phyloP scores from a whole-genome alignment of 169 alveolate species.

The Babesia sp. region DNA sequence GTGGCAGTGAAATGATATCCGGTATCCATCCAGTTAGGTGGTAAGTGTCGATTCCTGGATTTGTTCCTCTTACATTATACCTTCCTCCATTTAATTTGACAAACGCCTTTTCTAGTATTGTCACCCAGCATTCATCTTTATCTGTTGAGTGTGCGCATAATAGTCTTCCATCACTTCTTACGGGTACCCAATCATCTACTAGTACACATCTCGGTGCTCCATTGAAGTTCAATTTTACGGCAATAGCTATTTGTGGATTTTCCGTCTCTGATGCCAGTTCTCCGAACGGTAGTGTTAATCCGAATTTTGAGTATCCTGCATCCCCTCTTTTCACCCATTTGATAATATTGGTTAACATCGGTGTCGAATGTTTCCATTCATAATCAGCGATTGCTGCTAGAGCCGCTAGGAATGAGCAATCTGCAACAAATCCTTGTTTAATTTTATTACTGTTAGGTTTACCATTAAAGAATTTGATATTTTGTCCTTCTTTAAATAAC shows the following conservation, averaged over 20 bases:
- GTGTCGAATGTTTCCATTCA: slow-evolving; percentile 77
- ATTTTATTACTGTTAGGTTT: slow-evolving; percentile 73
- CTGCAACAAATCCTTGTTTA: slow-evolving; percentile 91
- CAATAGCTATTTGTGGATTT: slow-evolving; percentile 77
- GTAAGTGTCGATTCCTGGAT: slow-evolving; percentile 91
- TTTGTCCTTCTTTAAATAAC: slow-evolving; percentile 62
- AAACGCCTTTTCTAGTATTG: slow-evolving; percentile 90
- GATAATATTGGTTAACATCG: slow-evolving; percentile 67
- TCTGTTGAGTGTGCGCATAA: slow-evolving; percentile 87
- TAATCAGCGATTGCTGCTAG: slow-evolving; percentile 88
- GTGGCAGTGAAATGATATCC: slow-evolving; percentile 61
- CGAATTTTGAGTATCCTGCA: neutral
- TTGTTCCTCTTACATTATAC: slow-evolving; percentile 88
- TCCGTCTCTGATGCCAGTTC: slow-evolving; percentile 63
- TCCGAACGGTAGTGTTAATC: neutral
- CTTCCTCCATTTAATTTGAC: slow-evolving; percentile 88
- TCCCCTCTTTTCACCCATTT: neutral
- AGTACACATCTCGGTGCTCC: slow-evolving; percentile 87
- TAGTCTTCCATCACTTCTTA: slow-evolving; percentile 70
- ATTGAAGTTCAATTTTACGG: slow-evolving; percentile 84
- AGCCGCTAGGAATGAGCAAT: slow-evolving; percentile 88
- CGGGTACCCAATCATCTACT: slow-evolving; percentile 91
- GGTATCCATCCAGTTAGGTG: slow-evolving; percentile 93
- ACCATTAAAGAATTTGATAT: slow-evolving; percentile 61
- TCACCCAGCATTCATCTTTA: slow-evolving; percentile 86